Base-by-base conservation (phyloP, 2,329 filamentous ascomycete species). In the Pseudogymnoascus sp. region DNA sequence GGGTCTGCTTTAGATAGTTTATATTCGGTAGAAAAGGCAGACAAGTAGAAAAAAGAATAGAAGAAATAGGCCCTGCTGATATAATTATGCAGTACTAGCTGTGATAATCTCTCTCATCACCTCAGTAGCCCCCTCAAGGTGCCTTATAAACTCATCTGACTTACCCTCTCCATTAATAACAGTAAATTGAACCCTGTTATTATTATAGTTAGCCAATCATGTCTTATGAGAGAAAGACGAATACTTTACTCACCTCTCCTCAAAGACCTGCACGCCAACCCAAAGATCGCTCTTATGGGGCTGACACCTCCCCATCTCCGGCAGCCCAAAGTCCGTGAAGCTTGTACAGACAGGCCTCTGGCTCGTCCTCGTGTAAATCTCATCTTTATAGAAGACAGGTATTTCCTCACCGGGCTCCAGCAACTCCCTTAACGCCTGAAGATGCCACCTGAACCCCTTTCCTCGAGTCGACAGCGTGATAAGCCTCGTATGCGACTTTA, bases 361-460 rank as follows among this genome's bases (percentile, higher is more conserved):
- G 6, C 36, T 37, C 36, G 36, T 37, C 14, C 36, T 37, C 36
- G 5, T 16, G 36, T 37, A 37, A 37, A 37, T 37, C 5, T 37
- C 36, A 73, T 99, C 94, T 72, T 88, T 82, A 79, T 89, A 99
- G 63, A 99, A 82, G 16, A 84, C 82, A 0, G 94, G 94, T 2
- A 95, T 65, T 65, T 90, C 86, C 78, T 97, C 88, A 64, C 88
- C 90, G 33, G 89, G 83, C 71, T 86, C 83, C 28, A 99, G 77
- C 58, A 94, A 83, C 76, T 94, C 93, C 85, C 96, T 97, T 67
- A 99, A 81, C 11, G 94, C 94, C 70, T 97, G 97, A n/a, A 99
- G 82, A 77, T 99, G 94, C 64, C 94, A 83, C 74, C 99, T 94
- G 9, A 97, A 92, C 67, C 94, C 94, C 74, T 90, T 92, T 61